These are phyloP conservation scores for Phytophthora agathidicida DNA, from an alignment of 352 stramenopile species.

Conservation along the genomic window DNA sequence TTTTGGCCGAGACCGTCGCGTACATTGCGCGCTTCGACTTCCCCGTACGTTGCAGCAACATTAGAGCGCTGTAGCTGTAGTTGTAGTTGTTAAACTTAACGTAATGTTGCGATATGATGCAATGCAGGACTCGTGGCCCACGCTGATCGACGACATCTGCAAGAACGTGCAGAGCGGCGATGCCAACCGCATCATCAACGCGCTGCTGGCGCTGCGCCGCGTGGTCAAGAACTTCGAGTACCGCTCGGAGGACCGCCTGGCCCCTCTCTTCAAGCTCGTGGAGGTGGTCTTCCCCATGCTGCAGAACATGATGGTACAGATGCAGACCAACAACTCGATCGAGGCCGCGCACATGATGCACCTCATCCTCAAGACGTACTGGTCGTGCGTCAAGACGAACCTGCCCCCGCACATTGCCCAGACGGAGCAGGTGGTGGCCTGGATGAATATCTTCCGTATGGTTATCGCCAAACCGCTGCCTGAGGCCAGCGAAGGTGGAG, in stretches of 20 bases:
- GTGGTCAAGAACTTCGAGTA: slow-evolving; percentile 99
- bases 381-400: slow-evolving; percentile 96
- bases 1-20: slow-evolving; percentile 95
- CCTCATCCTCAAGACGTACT: slow-evolving; percentile 98
- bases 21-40: slow-evolving; percentile 96
- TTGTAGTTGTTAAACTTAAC: not conserved
- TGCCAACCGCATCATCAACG: slow-evolving; percentile 85
- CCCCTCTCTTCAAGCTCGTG: slow-evolving; percentile 93
- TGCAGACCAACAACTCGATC: slow-evolving; percentile 84
- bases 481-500: slow-evolving; percentile 80
- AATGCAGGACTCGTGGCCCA: slow-evolving; percentile 90
- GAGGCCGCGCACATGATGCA: slow-evolving; percentile 94
- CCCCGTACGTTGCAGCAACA: slow-evolving; percentile 48
- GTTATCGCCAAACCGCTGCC: slow-evolving; percentile 92
- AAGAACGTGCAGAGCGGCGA: slow-evolving; percentile 92
- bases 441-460: slow-evolving; percentile 91
- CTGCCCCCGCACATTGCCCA: slow-evolving; percentile 86
- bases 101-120: not conserved
- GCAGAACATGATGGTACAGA: slow-evolving; percentile 89
- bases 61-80: not conserved
- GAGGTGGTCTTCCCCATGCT: slow-evolving; percentile 94
- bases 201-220: slow-evolving; percentile 95
- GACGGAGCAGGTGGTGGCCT: slow-evolving; percentile 90
- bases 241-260: slow-evolving; percentile 91
- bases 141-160: slow-evolving; percentile 88